Base-by-base conservation (phyloP, 768 basidiomycete species). In the Termitomyces sp. region DNA sequence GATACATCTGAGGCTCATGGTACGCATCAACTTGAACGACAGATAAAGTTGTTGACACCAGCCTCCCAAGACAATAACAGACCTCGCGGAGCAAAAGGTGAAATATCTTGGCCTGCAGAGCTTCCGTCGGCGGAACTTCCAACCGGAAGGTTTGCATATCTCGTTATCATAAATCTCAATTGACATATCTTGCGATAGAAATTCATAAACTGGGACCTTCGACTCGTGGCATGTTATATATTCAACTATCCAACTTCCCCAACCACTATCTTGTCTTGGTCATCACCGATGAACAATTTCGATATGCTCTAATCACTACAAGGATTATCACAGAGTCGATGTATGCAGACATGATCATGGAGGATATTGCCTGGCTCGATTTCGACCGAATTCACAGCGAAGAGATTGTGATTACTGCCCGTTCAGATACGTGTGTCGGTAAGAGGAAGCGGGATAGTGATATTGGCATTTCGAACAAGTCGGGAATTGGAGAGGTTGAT, bases 251-350 rank as follows among this genome's bases (percentile, higher is more conserved):
- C 42, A 87, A 82, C 56, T 92, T 91, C 65, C 85, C 88, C 1
- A 79, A 74, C 45, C 89, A 95, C 67, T 94, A 92, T 67, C 83
- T 97, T 41, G 90, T 92, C 11, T 78, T 95, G 26, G 86, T 93
- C 42, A 82, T 94, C 59, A 84, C 85, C 0, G 87, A 92, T 57
- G 78, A 85, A 46, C 82, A 85, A 51, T 87, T 93, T 64, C 83
- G 84, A 47, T 94, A 88, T 66, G 94, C 92, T 7, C 77, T 96
- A 40, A 86, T 96, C 52, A 84, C 83, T 8, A 84, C 84, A 50
- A 76, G 79, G 60, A 71, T 80, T 7, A 66, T 83, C 14, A 66
- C 77, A 0, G 81, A 83, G 12, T 78, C 80, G 12, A 76, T 80
- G 71, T 84, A 79, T 63, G 73, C 76, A 5, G 80, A 77, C 55